Evolutionary conservation across 345 rosid genomes (phyloP), one percentile per base, ranked within the genome.

Genomic region (Corymbia maculata): DNA sequence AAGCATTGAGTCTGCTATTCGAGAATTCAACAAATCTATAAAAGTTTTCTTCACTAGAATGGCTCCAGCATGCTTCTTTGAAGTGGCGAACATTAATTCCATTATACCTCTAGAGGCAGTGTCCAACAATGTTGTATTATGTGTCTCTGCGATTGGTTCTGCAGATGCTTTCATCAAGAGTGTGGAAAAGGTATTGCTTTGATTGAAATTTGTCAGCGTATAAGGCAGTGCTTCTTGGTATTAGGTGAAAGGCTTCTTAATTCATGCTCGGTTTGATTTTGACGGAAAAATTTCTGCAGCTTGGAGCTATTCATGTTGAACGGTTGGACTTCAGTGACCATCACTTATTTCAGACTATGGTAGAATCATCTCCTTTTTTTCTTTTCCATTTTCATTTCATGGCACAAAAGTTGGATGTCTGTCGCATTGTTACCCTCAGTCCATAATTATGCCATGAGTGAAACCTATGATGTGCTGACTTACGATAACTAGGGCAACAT

Each of bases 141-240:
- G 98, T 85, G 92, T 97, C 93, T 96, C 96, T 45, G 98, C 96
- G 8, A 93, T 96, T 88, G 98, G 98, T 88, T 97, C 95, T 8
- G 93, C 98, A 51, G 90, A 92, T 51, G 94, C 99, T 32, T 97
- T 96, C 87, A 93, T 95, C 75, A 92, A 90, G 89, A 90, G 87
- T 17, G 89, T 95, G 28, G 86, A 36, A 91, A 94, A 90, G 95
- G 99, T 97, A 88, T 17, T 22, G 13, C 49, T 42, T 75, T 75
- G 17, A 66, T 36, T 86, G 13, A 9, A 19, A 4, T 12, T 45
- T 5, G 19, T 45, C 32, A 86, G 8, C 8, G 2, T 75, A 6
- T 10, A 75, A 75, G 24, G 45, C 44, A 32, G 28, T 19, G 45
- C 26, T 19, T 75, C 84, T 75, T 44, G 47, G 84, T 75, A 36